Conservation (phyloP, 495 filamentous ascomycete genomes). For the Apodospora peruviana region DNA sequence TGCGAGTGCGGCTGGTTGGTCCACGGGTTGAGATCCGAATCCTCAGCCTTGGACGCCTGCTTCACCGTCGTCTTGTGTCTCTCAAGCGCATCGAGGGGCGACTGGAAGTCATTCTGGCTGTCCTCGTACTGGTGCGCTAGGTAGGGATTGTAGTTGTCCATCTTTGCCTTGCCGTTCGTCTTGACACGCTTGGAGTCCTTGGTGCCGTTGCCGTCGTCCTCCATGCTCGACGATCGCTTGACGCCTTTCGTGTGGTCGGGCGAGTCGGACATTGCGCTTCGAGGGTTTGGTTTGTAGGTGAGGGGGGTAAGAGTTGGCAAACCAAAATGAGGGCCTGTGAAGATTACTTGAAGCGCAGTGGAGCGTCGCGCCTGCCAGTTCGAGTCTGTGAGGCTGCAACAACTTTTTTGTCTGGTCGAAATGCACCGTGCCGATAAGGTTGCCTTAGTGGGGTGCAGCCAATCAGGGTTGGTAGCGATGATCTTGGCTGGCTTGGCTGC, state of each 20-base stretch:
- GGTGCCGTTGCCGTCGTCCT: slow-evolving; percentile 18
- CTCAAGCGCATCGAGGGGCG: slow-evolving; percentile 58
- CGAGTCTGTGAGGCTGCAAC: background rate
- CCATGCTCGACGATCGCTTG: slow-evolving; percentile 30
- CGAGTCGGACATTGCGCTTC: background rate
- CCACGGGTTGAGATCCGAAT: slow-evolving; percentile 82
- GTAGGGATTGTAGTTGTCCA: slow-evolving; percentile 65
- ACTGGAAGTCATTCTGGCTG: slow-evolving; percentile 31
- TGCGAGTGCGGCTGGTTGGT: slow-evolving; percentile 67
- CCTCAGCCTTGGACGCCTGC: slow-evolving; percentile 67
- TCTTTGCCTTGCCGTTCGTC: slow-evolving; percentile 24
- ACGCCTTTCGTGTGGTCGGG: slow-evolving; percentile 9
- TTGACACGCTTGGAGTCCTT: slow-evolving; percentile 30
- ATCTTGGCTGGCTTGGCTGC: too few relatives aligned
- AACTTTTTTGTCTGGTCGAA: slow-evolving; percentile 3
- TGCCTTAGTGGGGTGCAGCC: background rate
- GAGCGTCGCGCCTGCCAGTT: background rate
- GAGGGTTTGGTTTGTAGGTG: background rate
- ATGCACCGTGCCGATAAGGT: background rate
- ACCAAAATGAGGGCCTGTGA: slow-evolving; percentile 2
- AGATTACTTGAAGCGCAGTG: background rate
- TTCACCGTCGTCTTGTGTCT: slow-evolving; percentile 77
- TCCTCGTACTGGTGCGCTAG: slow-evolving; percentile 80
- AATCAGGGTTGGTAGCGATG: slow-evolving; percentile 3
- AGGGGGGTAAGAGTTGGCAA: background rate